Conservation (phyloP, 371 early-diverging fungal genomes). For the Mortierella sp. region DNA sequence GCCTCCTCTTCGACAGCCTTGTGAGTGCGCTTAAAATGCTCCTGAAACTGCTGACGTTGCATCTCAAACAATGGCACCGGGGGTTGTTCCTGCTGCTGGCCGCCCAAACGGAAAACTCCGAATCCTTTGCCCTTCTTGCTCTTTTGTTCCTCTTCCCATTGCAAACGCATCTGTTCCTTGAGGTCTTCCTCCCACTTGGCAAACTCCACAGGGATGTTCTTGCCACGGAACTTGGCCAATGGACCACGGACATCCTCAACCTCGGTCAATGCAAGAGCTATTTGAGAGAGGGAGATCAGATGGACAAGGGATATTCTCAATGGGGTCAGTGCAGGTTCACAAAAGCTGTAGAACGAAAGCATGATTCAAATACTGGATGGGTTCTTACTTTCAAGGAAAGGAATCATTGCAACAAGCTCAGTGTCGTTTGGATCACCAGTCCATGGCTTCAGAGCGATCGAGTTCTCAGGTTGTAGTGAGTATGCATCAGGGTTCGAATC, state of each 20-base stretch:
- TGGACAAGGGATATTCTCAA: too few species aligned
- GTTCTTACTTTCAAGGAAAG: slow-evolving; percentile 87
- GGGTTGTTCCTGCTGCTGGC: slow-evolving; percentile 45
- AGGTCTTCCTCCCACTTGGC: slow-evolving; percentile 75
- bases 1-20: slow-evolving; percentile 53
- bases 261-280: slow-evolving; percentile 76
- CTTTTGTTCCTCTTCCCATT: slow-evolving; percentile 81
- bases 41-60: slow-evolving; percentile 54
- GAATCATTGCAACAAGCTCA: slow-evolving; percentile 85
- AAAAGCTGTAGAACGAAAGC: too few species aligned
- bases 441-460: slow-evolving; percentile 86
- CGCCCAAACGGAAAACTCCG: slow-evolving; percentile 47
- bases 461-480: slow-evolving; percentile 92
- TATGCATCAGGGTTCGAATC: slow-evolving; percentile 87
- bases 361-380: too few species aligned
- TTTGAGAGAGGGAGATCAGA: too few species aligned
- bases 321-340: too few species aligned
- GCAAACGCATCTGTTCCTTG: slow-evolving; percentile 66
- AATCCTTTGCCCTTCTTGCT: slow-evolving; percentile 58
- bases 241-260: slow-evolving; percentile 82
- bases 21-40: slow-evolving; percentile 51
- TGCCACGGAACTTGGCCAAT: slow-evolving; percentile 73
- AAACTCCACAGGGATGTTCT: slow-evolving; percentile 77
- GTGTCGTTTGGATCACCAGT: slow-evolving; percentile 84
- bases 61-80: slow-evolving; percentile 45